Evolutionary conservation across 345 rosid species (phyloP).

Genomic region (Psidium friedrichsthalianum): DNA sequence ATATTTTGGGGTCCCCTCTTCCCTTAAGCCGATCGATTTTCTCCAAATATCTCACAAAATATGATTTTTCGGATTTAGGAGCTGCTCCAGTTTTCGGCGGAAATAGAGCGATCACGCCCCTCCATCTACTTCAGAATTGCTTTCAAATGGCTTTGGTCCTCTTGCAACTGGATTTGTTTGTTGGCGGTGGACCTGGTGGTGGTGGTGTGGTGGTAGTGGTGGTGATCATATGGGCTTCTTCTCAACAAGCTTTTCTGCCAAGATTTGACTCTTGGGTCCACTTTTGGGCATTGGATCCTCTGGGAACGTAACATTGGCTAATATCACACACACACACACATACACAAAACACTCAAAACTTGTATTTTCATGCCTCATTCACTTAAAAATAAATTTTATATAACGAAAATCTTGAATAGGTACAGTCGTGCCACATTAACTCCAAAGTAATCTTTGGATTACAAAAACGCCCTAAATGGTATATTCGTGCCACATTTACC

Average conservation of each 20-base stretch:
- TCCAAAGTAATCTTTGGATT: not conserved
- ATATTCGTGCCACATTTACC: not conserved
- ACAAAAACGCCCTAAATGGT: not conserved
- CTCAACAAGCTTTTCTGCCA: not conserved
- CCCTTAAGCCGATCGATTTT: too few species aligned
- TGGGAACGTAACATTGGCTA: not conserved
- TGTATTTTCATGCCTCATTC: not conserved
- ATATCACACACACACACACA: too few species aligned
- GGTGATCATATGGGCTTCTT: not conserved
- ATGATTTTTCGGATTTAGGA: too few species aligned
- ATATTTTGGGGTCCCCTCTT: too few species aligned
- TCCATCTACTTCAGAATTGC: not conserved
- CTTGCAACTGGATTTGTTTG: not conserved
- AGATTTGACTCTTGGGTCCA: not conserved
- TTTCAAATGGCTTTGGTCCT: not conserved
- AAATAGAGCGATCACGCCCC: too few species aligned
- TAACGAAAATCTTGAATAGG: not conserved
- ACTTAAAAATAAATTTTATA: not conserved
- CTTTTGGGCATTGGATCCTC: not conserved
- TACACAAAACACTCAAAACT: too few species aligned
- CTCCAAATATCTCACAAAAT: too few species aligned
- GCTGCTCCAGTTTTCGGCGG: too few species aligned
- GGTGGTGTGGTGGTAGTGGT: not conserved
- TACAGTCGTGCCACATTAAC: not conserved
- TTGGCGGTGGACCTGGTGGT: not conserved